phyloP scores from a whole-genome alignment of 345 rosid species.

The Euclidium syriacum region DNA sequence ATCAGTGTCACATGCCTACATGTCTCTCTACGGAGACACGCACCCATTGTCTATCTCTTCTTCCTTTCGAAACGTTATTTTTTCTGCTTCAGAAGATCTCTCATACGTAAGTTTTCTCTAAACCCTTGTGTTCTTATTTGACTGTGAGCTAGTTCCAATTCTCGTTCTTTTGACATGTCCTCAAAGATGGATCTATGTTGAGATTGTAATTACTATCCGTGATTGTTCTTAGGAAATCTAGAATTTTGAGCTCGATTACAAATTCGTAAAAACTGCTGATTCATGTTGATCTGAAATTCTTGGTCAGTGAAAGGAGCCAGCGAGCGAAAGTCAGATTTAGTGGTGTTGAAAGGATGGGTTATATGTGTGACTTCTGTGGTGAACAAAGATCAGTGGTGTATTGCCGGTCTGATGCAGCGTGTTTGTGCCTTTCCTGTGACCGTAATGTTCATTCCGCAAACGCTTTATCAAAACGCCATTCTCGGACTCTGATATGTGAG shows the following conservation, averaged over 20 bases:
- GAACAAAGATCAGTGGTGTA: slow-evolving; percentile 86
- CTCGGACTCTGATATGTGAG: slow-evolving; percentile 74
- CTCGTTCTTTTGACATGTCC: neutral
- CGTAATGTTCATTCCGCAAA: slow-evolving; percentile 87
- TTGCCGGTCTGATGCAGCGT: slow-evolving; percentile 88
- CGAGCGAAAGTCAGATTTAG: slow-evolving; percentile 23
- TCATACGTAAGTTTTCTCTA: slow-evolving; percentile 28
- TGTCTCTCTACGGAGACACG: slow-evolving; percentile 30
- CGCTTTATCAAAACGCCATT: slow-evolving; percentile 84
- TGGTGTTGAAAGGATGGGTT: slow-evolving; percentile 53
- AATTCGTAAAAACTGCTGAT: no score
- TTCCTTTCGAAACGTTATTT: neutral
- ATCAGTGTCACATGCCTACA: slow-evolving; percentile 34
- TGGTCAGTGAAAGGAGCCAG: slow-evolving; percentile 16
- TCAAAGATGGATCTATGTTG: slow-evolving; percentile 2
- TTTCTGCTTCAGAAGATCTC: slow-evolving; percentile 17
- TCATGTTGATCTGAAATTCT: no score
- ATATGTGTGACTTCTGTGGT: slow-evolving; percentile 85
- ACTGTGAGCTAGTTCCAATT: neutral
- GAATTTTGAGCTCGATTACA: no score
- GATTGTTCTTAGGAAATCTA: neutral
- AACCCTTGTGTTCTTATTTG: neutral
- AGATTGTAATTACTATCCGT: neutral
- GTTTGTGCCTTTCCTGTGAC: slow-evolving; percentile 88
- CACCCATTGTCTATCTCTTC: slow-evolving; percentile 43